phyloP scores from a whole-genome alignment of 2,329 filamentous ascomycete genomes.

The Graphiopsis chlorocephala region DNA sequence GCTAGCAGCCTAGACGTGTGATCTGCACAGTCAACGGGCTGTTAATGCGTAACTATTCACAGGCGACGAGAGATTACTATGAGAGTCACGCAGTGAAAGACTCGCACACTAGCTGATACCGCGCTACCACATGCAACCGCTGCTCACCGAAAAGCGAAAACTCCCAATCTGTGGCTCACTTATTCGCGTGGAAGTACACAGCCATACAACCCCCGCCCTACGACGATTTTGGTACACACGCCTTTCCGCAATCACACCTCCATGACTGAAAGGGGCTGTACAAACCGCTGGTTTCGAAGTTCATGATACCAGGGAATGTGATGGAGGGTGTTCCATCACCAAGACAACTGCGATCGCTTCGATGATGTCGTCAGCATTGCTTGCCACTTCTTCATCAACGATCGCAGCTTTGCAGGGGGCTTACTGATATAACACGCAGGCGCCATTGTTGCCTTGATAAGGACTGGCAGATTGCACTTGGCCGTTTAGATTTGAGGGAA shows the following conservation, averaged over 20 bases:
- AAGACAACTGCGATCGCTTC: background rate
- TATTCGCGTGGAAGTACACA: background rate
- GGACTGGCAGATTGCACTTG: background rate
- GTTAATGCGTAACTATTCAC: background rate
- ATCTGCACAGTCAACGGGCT: too few species aligned
- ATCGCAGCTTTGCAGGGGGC: background rate
- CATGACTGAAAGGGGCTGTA: background rate
- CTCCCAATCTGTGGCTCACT: background rate
- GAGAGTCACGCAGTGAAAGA: background rate
- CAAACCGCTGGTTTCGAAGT: conserved; percentile 2
- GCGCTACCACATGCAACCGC: background rate
- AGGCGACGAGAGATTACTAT: background rate
- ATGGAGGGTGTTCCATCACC: background rate
- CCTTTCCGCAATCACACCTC: background rate
- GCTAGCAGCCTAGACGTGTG: too few species aligned
- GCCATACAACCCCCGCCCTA: background rate
- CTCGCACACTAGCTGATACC: background rate
- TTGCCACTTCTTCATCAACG: background rate
- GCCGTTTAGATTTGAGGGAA: background rate
- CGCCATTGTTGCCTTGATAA: background rate
- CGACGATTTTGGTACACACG: background rate
- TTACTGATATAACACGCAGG: background rate
- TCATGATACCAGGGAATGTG: background rate
- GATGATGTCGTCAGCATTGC: background rate
- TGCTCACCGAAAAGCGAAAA: background rate